Base-by-base conservation (phyloP, 2,329 filamentous ascomycete species). In the Penicillium sp. region DNA sequence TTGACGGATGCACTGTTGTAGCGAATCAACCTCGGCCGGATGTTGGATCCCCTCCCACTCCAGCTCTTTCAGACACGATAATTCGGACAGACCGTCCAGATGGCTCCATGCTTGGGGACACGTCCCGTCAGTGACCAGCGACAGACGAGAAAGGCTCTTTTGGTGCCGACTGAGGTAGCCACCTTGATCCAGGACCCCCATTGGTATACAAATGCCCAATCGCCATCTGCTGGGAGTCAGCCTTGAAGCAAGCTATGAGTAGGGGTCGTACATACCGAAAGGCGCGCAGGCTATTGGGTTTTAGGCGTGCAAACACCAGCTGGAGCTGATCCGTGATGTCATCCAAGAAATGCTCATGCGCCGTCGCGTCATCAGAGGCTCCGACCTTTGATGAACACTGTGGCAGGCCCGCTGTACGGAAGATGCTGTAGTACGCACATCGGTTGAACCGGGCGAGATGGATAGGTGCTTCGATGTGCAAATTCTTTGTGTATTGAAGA, bases 391-490 rank as follows among this genome's bases (percentile, higher is more conserved):
- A 18, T 9, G 45, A n/a, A 10, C 18, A 34, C 10, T n/a, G 14
- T 7, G 39, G 6, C 27, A 43, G 24, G 7, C 47, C 47, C 10
- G 38, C 24, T 16, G 22, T 13, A 8, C 50, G 50, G 29, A 53
- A 53, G 13, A 53, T 53, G 39, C 36, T 53, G 38, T 43, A 53
- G 14, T 47, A 47, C 5, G 38, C 43, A 43, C 50, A 53, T 32
- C 43, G 44, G 8, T 47, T 48, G 14, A 48, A 53, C 21, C 50
- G 44, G 10, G 40, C 50, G 2, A 53, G 36, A 2, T 53, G 44
- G 13, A 53, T 34, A 16, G 43, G 50, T 10, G 50, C 44, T 8
- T 43, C 8, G 31, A 53, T 38, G 3, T 36, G 27, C 18, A 48
- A 29, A 22, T 53, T 2, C 8, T 38, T 16, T 36, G 18, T 22